Base-by-base conservation (phyloP, 176 grass and related monocot species). In the Puya raimondii region DNA sequence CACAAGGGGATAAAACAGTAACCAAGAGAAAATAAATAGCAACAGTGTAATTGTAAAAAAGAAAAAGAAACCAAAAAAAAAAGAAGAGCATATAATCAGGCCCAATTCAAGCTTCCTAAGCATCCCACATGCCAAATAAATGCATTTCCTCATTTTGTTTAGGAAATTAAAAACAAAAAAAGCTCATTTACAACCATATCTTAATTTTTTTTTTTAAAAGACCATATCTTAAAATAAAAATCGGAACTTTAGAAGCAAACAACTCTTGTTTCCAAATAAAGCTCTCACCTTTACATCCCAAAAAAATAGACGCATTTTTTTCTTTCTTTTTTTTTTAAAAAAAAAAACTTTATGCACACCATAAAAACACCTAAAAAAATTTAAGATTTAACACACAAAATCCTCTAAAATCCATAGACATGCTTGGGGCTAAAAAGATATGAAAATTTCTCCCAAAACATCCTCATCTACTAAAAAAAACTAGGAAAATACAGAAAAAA, bases 81-180 rank as follows among this genome's bases (percentile, higher is more conserved):
- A 13, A 48, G n/a, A 71, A 53, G 53, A 7, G 13, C 68, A 50
- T n/a, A n/a, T n/a, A 11, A 18, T 71, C 48, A 51, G 50, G 11
- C 0, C 50, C 48, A 71, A 53, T 48, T 47, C 48, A 48, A 71
- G 65, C 48, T 71, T 48, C 68, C 48, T 71, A 50, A 11, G 20
- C 48, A 47, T 22, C 33, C 2, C 68, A 71, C 48, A 71, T 71
- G 22, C 33, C 14, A 71, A 15, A 71, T 50, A 53, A 2, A 71
- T 50, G 42, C 68, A 71, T 71, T 71, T 71, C 51, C 4, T 50
- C 20, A 71, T 23, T 71, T 17, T 26, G 21, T 50, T 48, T 51
- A 20, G 68, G 16, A 50, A 21, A 71, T 51, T 51, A 53, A 71
- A 51, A 51, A 18, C 4, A 11, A 51, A 71, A 22, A n/a, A 33